phyloP scores from a whole-genome alignment of 2,329 filamentous ascomycete genomes.

The Cladosporium cucumerinum region DNA sequence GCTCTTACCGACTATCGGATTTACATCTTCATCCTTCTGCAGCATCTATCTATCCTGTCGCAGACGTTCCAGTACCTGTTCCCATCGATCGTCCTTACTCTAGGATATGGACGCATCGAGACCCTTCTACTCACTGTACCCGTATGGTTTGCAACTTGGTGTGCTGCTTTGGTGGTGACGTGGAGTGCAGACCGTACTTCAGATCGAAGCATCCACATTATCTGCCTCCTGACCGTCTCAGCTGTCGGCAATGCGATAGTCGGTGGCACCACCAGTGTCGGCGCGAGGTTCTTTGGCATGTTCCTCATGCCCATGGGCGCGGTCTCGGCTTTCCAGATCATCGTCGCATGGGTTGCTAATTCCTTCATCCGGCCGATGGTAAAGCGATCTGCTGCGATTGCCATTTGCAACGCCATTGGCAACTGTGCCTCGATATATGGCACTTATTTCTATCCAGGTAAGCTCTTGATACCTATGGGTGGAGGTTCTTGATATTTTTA shows the following conservation, averaged over 20 bases:
- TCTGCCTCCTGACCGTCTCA: conserved; percentile 51
- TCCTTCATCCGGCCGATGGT: conserved; percentile 33
- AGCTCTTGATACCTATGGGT: conserved; percentile 27
- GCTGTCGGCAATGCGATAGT: conserved; percentile 56
- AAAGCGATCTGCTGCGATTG: conserved; percentile 34
- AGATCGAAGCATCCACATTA: conserved; percentile 58
- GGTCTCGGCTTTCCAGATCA: conserved; percentile 32
- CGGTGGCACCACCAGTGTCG: conserved; percentile 49
- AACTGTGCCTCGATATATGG: conserved; percentile 37
- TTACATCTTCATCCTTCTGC: conserved; percentile 54
- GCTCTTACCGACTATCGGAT: conserved; percentile 50
- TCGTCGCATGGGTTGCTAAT: conserved; percentile 28
- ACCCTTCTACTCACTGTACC: conserved; percentile 56
- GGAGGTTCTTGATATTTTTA: not conserved
- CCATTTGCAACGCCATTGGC: conserved; percentile 35
- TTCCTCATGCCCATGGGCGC: conserved; percentile 43
- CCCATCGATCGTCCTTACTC: conserved; percentile 59
- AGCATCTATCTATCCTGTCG: conserved; percentile 51
- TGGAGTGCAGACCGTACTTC: conserved; percentile 53
- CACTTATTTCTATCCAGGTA: conserved; percentile 21
- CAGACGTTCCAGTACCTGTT: conserved; percentile 65
- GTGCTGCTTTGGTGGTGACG: conserved; percentile 53
- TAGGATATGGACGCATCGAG: conserved; percentile 54
- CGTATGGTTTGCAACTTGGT: conserved; percentile 56
- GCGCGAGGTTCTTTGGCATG: conserved; percentile 59